Base-by-base conservation (phyloP, 1,139 yeast genomes). In the Candida sp. region DNA sequence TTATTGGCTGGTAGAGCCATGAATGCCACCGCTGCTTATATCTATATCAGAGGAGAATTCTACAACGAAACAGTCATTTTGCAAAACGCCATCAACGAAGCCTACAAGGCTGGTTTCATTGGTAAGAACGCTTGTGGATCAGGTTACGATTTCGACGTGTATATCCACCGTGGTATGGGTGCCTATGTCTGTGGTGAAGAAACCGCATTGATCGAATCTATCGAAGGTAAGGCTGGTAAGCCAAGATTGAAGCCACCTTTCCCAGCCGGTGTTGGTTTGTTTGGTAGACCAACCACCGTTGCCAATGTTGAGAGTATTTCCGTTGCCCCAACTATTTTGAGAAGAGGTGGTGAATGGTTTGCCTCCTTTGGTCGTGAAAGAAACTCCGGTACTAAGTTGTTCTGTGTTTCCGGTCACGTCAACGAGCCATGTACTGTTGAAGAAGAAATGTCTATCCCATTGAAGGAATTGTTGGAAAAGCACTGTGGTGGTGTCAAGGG, bases 161-260 rank as follows among this genome's bases (percentile, higher is more conserved):
- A 79, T 68, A 80, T 90, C 61, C 96, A 90, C 74, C 82, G 96
- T 65, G 96, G 96, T 62, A 88, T 88, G 90, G 96, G 96, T 58
- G 96, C 96, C 26, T 90, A 90, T 69, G 80, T 90, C 48, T 90
- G 96, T 74, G 96, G 96, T 64, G 96, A 90, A 73, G 96, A 90
- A 74, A 90, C 96, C 34, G 92, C 96, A 3, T 76, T 90, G 65
- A 89, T 90, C 65, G 96, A 90, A 73, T 86, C 93, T 2, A 76
- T 90, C 51, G 96, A 90, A 75, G 96, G 96, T 65, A 90, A 90
- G 72, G 94, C 94, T 49, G 96, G 96, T 62, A 90, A 90, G 73
- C 96, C 96, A 62, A 84, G 96, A 75, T 81, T 90, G 70, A 90
- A 90, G 81, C 96, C 96, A 46, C 96, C 96, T 61, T 90, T 90